Base-by-base conservation (phyloP, 768 basidiomycete genomes). In the Mrakia hoshinonis region DNA sequence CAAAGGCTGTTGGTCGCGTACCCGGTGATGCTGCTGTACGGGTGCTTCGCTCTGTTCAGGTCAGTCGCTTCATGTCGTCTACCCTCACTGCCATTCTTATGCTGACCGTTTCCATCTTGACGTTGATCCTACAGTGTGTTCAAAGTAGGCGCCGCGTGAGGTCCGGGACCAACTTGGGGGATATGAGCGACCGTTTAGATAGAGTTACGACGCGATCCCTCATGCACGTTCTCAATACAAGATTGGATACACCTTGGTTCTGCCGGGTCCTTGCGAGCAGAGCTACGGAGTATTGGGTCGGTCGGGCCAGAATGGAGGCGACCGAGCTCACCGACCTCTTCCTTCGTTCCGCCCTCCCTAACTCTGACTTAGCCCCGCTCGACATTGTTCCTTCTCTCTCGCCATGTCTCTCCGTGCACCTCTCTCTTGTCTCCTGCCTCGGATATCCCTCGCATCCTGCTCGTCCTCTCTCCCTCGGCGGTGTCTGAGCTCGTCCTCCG, bases 1-100 rank as follows among this genome's bases (percentile, higher is more conserved):
- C 96, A 99, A 79, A 85, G 94, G 61, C 82, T 97, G 34, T 85
- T 99, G 29, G 93, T 99, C 49, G 96, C 94, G 74, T 99, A 99
- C 80, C 96, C 96, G 13, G 87, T 98, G 65, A 92, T 91, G 47
- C 81, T 99, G 66, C 82, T 98, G 29, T 99, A 96, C 76, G 92
- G 92, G 24, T 95, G 92, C 79, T 95, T 95, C 77, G 93, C 91
- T 18, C 81, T 97, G 48, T 84, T 97, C 70, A 95, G 91, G 70
- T 72, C 31, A 29, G 70, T 60, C 11, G 9, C 54, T 31, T 43
- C 43, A 7, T 6, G 7, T 43, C 43, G 43, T 43, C 15, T 7
- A 18, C 10, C 22, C 15, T 36, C 49, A 20, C 20, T 52, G 31
- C 18, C 48, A 22, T n/a, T 15, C 26, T 10, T 36, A 2, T 67